phyloP scores from a whole-genome alignment of 768 basidiomycete genomes.

The Mycena latifolia region DNA sequence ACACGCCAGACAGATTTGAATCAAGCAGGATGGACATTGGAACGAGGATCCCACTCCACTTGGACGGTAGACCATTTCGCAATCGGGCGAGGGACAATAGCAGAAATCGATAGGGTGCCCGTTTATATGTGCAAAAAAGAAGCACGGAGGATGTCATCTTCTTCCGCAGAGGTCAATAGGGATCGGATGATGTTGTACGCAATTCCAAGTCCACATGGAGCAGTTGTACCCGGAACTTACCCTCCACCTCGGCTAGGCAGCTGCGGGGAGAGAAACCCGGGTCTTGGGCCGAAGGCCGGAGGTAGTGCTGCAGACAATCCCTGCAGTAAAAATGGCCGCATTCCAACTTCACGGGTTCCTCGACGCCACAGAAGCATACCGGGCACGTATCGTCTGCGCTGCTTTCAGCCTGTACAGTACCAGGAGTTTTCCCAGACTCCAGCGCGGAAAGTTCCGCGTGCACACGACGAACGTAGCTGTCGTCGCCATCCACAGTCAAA shows the following conservation, averaged over 20 bases:
- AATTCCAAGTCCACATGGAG: conserved; percentile 49
- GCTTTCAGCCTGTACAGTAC: conserved; percentile 7
- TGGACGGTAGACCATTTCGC: conserved; percentile 59
- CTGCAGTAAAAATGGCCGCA: conserved; percentile 69
- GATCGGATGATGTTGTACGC: conserved; percentile 54
- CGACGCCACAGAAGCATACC: conserved; percentile 53
- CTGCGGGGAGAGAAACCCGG: conserved; percentile 44
- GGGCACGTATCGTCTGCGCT: conserved; percentile 44
- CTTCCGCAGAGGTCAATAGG: conserved; percentile 52
- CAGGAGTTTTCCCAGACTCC: conserved; percentile 19
- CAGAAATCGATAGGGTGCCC: conserved; percentile 54
- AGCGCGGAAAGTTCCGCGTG: conserved; percentile 40
- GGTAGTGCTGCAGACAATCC: conserved; percentile 59
- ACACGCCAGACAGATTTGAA: conserved; percentile 54
- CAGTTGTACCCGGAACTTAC: background rate
- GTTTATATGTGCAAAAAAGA: conserved; percentile 60
- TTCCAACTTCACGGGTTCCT: conserved; percentile 49
- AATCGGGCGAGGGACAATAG: conserved; percentile 68
- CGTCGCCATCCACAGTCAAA: conserved; percentile 57
- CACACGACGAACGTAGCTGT: conserved; percentile 45
- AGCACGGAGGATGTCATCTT: conserved; percentile 53
- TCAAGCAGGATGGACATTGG: conserved; percentile 51
- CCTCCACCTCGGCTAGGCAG: conserved; percentile 51
- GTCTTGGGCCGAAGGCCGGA: conserved; percentile 47
- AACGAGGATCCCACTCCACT: conserved; percentile 37